These are phyloP conservation scores for Spathaspora girioi DNA, from an alignment of 805 yeast genomes.

Conservation along the genomic window DNA sequence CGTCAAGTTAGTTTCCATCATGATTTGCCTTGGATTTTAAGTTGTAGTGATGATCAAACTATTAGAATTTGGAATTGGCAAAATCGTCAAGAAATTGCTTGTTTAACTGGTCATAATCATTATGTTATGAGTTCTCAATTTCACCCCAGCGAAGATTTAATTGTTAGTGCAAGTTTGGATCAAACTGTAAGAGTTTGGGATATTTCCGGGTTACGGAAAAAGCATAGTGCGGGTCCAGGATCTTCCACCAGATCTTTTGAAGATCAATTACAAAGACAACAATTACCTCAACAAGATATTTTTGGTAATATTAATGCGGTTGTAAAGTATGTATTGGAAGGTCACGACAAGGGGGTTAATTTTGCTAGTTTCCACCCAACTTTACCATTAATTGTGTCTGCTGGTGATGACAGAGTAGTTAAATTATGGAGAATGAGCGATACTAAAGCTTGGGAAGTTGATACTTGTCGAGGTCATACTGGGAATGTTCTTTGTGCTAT, in stretches of 20 bases:
- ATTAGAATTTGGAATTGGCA: conserved; percentile 99
- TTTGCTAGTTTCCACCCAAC: conserved; percentile 99
- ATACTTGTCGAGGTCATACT: conserved; percentile 96
- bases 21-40: conserved; percentile 95
- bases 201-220: conserved; percentile 88
- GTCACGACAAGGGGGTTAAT: conserved; percentile 97
- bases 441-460: conserved; percentile 98
- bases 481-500: conserved; percentile 84
- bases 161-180: conserved; percentile 94
- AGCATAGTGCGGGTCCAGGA: conserved; percentile 73
- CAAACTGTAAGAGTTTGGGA: conserved; percentile 99
- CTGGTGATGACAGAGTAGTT: conserved; percentile 93
- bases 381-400: conserved; percentile 88
- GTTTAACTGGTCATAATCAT: conserved; percentile 96
- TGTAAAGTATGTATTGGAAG: conserved; percentile 93
- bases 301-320: conserved; percentile 93
- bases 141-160: conserved; percentile 92
- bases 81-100: conserved; percentile 94
- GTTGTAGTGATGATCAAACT: conserved; percentile 97
- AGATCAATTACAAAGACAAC: conserved; percentile 55
- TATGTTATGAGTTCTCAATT: conserved; percentile 98
- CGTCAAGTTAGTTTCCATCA: conserved; percentile 93
- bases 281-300: conserved; percentile 81
- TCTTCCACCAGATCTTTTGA: conserved; percentile 45
- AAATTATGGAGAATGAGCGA: conserved; percentile 98